Conservation (phyloP, 2,329 filamentous ascomycete species). For the Diplodia sapinea region DNA sequence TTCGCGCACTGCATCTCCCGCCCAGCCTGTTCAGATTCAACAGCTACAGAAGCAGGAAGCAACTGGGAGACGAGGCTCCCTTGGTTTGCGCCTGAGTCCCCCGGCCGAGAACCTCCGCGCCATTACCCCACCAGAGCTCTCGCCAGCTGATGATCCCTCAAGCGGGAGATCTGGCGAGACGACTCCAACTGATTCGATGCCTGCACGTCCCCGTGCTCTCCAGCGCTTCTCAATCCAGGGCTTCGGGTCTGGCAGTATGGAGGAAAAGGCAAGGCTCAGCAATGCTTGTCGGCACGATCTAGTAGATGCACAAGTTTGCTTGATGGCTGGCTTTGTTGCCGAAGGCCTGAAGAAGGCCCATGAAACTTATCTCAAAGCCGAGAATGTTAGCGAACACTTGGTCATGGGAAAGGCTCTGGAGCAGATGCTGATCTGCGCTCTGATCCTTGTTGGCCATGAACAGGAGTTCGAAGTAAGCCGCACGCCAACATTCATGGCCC, state of each 20-base stretch:
- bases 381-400: conserved; percentile 85
- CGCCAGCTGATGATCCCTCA: conserved; percentile 32
- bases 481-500: background rate
- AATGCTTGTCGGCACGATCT: conserved; percentile 78
- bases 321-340: conserved; percentile 87
- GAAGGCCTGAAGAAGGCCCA: conserved; percentile 84
- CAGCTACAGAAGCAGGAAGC: conserved; percentile 28
- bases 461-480: conserved; percentile 74
- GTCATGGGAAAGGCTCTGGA: conserved; percentile 98
- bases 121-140: conserved; percentile 55
- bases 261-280: conserved; percentile 82
- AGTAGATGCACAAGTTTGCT: conserved; percentile 69
- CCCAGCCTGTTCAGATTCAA: conserved; percentile 19
- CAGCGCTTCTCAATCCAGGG: conserved; percentile 68
- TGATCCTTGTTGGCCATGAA: conserved; percentile 83
- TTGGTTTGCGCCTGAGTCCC: conserved; percentile 12
- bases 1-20: conserved; percentile 20
- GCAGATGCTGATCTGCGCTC: conserved; percentile 78
- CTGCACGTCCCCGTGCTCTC: conserved; percentile 54
- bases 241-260: conserved; percentile 67
- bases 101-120: conserved; percentile 37
- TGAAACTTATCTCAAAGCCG: conserved; percentile 78
- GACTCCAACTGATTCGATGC: conserved; percentile 37
- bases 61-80: conserved; percentile 22
- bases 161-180: conserved; percentile 27